Evolutionary conservation across 352 stramenopile species (phyloP).

Genomic region (Globisporangium abappressorium): DNA sequence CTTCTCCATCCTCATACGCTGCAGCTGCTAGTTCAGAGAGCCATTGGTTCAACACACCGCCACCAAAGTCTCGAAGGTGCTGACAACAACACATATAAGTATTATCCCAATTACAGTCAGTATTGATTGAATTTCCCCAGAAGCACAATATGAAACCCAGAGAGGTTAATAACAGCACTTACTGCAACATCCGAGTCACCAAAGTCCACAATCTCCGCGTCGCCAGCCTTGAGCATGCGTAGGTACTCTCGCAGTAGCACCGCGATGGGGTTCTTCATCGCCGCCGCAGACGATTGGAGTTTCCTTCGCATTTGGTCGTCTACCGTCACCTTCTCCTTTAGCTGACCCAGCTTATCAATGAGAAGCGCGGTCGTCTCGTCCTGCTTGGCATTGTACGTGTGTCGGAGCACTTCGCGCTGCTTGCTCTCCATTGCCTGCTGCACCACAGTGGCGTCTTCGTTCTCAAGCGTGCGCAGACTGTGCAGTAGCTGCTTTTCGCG

Average conservation of each 20-base stretch:
- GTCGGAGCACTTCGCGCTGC: conserved; percentile 33
- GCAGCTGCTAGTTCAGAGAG: conserved; percentile 19
- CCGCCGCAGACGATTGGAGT: neutral
- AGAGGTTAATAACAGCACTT: conserved; percentile 4
- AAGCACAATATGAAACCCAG: neutral
- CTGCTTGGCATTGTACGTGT: conserved; percentile 25
- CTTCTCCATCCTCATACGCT: neutral
- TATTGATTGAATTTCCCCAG: neutral
- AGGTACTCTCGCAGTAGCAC: conserved; percentile 35
- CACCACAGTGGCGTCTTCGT: conserved; percentile 16
- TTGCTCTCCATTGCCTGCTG: conserved; percentile 13
- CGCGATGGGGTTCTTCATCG: conserved; percentile 25
- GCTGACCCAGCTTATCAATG: conserved; percentile 6
- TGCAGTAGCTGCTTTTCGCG: conserved; percentile 25
- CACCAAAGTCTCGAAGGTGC: conserved; percentile 37
- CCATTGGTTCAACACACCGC: conserved; percentile 21
- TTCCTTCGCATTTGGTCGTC: neutral
- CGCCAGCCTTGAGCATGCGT: conserved; percentile 29
- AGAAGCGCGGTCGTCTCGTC: neutral
- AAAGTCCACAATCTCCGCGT: conserved; percentile 35
- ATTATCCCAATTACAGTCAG: neutral
- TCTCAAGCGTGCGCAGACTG: conserved; percentile 27
- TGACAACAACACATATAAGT: conserved; percentile 3
- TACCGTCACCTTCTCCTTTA: conserved; percentile 7
- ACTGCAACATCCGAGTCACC: conserved; percentile 35